These are phyloP conservation scores for Eucalyptus urophylla DNA, from an alignment of 345 rosid species.

Conservation along the genomic window DNA sequence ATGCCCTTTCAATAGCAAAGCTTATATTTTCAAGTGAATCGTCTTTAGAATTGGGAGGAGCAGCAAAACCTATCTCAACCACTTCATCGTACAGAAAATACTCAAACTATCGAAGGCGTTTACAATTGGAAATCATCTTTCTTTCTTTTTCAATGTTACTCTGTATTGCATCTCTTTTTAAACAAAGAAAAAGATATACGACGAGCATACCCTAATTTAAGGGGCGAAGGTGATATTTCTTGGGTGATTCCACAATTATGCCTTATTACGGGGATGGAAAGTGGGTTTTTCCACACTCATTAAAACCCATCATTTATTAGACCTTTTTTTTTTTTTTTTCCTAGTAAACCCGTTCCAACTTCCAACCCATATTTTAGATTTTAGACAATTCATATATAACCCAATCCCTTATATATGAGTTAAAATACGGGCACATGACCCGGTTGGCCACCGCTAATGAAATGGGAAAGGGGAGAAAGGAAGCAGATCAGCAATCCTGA, in stretches of 20 bases:
- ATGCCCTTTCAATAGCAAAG: no score
- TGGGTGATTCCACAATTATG: neutral
- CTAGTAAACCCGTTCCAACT: neutral
- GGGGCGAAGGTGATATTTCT: neutral
- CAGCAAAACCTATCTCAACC: neutral
- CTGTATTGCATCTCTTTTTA: neutral
- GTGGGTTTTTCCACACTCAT: neutral
- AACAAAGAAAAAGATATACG: neutral
- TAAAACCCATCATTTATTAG: neutral
- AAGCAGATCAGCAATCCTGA: neutral
- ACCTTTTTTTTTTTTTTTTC: no score
- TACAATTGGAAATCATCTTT: no score
- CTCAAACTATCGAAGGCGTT: neutral
- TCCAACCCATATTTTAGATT: neutral
- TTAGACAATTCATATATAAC: neutral
- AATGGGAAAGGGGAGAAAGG: neutral
- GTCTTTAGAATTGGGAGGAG: neutral
- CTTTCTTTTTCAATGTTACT: neutral
- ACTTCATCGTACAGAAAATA: no score
- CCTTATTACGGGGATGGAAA: neutral
- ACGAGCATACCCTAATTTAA: neutral
- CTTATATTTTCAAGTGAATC: neutral
- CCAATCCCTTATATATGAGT: neutral
- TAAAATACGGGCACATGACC: neutral
- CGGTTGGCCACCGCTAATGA: neutral